Base-by-base conservation (phyloP, 305 asterid species). In the Fraxinus dipetala region DNA sequence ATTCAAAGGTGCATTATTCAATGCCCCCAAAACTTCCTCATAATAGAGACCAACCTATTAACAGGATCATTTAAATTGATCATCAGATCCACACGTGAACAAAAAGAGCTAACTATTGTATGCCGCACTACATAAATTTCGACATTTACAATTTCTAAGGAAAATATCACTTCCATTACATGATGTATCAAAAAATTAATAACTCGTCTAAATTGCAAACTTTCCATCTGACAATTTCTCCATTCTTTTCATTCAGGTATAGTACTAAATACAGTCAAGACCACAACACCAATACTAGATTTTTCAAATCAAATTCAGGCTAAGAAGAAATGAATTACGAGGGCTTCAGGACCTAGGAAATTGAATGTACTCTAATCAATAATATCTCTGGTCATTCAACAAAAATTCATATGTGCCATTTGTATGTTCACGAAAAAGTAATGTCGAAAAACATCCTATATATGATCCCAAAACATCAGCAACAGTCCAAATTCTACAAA, bases 21-120 rank as follows among this genome's bases (percentile, higher is more conserved):
- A 76, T 59, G 98, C 91, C 13, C 92, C 95, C 90, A 92, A 84
- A 83, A 93, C 97, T 89, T 96, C 99, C 89, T 95, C 99, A 43
- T 96, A 96, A 88, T 87, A 96, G 31, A 93, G 85, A 79, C 98
- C 98, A 67, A 89, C 98, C 99, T 96, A 90, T 45, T 56, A 75
- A 76, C 74, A 75, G 28, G 28, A 48, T 74, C 83, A 81, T 77
- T 77, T 77, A n/a, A 65, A 28, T 65, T 65, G 73, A 69, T 30
- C 40, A 30, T 30, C 38, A 69, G 43, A 69, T 11, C 26, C 30
- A 14, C 26, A 31, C 2, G 1, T 31, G 43, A 31, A 70, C 14
- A 30, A 14, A 72, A 14, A 72, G 48, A 26, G 45, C 4, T 72
- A 72, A 72, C 8, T 14, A 32, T 14, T 11, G 26, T 70, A 70